Conservation (phyloP, 768 basidiomycete genomes). For the Cubamyces lactineus region DNA sequence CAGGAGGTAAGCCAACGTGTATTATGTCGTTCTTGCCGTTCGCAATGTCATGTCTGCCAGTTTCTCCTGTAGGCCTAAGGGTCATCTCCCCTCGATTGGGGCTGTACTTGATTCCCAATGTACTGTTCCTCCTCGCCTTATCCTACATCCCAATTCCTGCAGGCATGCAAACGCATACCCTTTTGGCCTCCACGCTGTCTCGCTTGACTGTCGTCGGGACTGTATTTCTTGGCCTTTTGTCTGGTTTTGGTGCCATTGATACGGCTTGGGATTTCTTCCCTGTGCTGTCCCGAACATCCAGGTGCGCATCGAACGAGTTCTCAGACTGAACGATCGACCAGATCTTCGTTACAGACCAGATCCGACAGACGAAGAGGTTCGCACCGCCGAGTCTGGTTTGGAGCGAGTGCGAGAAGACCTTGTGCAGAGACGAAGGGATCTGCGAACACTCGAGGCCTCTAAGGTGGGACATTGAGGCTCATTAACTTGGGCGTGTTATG, state of each 20-base stretch:
- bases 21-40: neutral
- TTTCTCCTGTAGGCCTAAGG: slow-evolving; percentile 33
- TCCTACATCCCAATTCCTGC: slow-evolving; percentile 71
- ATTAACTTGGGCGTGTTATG: too few species aligned
- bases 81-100: slow-evolving; percentile 37
- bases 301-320: slow-evolving; percentile 25
- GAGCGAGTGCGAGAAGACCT: slow-evolving; percentile 65
- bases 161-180: slow-evolving; percentile 36
- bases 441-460: slow-evolving; percentile 35
- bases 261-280: slow-evolving; percentile 67
- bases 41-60: slow-evolving; percentile 10
- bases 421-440: slow-evolving; percentile 40
- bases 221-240: slow-evolving; percentile 75
- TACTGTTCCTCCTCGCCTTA: slow-evolving; percentile 48
- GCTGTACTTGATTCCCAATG: slow-evolving; percentile 54
- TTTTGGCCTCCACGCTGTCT: slow-evolving; percentile 51
- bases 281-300: slow-evolving; percentile 35
- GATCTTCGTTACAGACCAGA: slow-evolving; percentile 9
- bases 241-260: slow-evolving; percentile 77
- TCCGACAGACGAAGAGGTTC: slow-evolving; percentile 56
- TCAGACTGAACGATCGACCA: neutral
- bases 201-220: slow-evolving; percentile 79
- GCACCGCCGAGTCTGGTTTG: slow-evolving; percentile 59
- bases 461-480: slow-evolving; percentile 27
- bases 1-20: slow-evolving; percentile 13